These are phyloP conservation scores for Yamadazyma sp. DNA, from an alignment of 1,139 yeast genomes.

Conservation along the genomic window DNA sequence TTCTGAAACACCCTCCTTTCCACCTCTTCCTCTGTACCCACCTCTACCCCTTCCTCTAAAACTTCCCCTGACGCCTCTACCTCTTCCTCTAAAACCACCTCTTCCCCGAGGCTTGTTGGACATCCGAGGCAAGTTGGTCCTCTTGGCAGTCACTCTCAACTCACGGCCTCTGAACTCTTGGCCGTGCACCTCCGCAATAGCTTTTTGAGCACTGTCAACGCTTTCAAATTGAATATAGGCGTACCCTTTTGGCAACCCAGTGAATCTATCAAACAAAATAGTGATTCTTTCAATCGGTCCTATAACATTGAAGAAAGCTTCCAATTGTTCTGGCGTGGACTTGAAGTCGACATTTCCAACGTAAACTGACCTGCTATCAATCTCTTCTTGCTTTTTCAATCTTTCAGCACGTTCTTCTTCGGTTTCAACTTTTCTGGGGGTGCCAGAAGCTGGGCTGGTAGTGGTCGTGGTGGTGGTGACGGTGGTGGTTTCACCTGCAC, in stretches of 20 bases:
- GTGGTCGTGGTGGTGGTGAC: background rate
- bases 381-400: conserved; percentile 32
- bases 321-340: conserved; percentile 44
- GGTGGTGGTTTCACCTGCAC: background rate
- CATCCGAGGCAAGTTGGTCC: conserved; percentile 41
- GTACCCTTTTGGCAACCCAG: conserved; percentile 47
- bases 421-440: conserved; percentile 18
- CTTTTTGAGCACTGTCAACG: conserved; percentile 28
- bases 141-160: conserved; percentile 35
- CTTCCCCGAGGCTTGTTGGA: conserved; percentile 22
- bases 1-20: conserved; percentile 4
- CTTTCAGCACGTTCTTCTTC: conserved; percentile 30
- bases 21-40: conserved; percentile 7
- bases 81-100: conserved; percentile 22
- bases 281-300: conserved; percentile 43
- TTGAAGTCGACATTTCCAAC: conserved; percentile 47
- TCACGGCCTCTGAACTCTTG: conserved; percentile 37
- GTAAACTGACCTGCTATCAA: conserved; percentile 39
- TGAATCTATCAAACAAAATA: conserved; percentile 36
- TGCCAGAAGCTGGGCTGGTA: too few species aligned
- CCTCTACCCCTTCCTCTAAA: conserved; percentile 12
- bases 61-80: conserved; percentile 19
- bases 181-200: conserved; percentile 38
- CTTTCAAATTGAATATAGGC: conserved; percentile 43
- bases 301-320: conserved; percentile 32